A percentile compares a stretch with the other conserved stretches of the same genome.
These are phyloP conservation scores for Babesia divergens DNA, from an alignment of 169 alveolate species.

Conservation along the genomic window DNA sequence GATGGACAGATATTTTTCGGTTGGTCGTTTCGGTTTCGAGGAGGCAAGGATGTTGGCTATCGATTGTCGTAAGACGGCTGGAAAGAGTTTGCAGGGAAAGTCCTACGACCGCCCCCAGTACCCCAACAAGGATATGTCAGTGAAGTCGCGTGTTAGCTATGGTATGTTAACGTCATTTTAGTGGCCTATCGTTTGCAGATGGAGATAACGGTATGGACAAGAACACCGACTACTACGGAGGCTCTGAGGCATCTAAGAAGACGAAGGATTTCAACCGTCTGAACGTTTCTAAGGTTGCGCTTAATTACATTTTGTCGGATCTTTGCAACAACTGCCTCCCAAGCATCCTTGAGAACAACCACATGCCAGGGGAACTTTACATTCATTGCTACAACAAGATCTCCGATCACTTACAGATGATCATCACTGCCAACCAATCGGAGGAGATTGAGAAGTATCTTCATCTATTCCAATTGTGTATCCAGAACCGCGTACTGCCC, in stretches of 20 bases:
- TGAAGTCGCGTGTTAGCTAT: conserved; percentile 18
- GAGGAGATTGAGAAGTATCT: conserved; percentile 67
- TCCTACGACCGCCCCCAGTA: conserved; percentile 59
- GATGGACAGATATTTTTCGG: conserved; percentile 74
- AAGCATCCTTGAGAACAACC: conserved; percentile 63
- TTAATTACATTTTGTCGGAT: conserved; percentile 62
- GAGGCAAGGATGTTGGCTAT: conserved; percentile 75
- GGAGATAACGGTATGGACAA: conserved; percentile 19
- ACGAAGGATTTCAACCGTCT: conserved; percentile 68
- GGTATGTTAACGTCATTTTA: not conserved
- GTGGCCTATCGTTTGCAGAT: not conserved
- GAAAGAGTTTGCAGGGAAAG: conserved; percentile 64
- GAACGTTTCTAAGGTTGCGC: conserved; percentile 68
- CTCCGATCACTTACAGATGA: conserved; percentile 66
- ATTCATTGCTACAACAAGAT: conserved; percentile 69
- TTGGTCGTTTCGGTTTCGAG: conserved; percentile 76
- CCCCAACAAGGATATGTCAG: conserved; percentile 23
- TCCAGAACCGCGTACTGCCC: conserved; percentile 66
- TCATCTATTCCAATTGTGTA: conserved; percentile 62
- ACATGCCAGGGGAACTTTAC: conserved; percentile 71
- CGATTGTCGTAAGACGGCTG: conserved; percentile 70
- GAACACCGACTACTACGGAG: conserved; percentile 51
- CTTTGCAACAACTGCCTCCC: conserved; percentile 70
- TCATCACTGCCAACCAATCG: conserved; percentile 68
- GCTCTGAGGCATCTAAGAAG: conserved; percentile 49